phyloP scores from a whole-genome alignment of 352 stramenopile species.

The Stramenopiles sp. region DNA sequence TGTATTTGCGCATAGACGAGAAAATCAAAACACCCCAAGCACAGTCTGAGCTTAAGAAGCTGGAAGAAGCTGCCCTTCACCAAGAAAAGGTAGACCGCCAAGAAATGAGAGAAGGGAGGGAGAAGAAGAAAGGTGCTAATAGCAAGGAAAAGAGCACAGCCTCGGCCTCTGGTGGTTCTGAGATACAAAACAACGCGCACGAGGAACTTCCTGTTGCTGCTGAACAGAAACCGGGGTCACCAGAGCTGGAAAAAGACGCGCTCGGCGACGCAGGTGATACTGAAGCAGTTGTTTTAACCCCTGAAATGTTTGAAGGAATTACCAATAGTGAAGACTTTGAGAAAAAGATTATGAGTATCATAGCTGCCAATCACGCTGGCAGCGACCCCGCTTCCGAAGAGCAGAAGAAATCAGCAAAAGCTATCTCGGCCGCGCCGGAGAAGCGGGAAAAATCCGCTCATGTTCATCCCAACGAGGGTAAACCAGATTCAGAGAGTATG shows the following conservation, averaged over 20 bases:
- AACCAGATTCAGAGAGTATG: no score
- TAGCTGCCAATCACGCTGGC: neutral
- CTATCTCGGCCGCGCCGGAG: neutral
- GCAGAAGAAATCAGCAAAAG: neutral
- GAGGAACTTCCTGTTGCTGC: neutral
- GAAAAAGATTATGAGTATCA: neutral
- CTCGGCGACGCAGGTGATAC: neutral
- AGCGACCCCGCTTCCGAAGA: neutral
- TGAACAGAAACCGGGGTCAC: constrained; percentile 9
- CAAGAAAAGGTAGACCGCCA: neutral
- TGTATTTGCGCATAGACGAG: neutral
- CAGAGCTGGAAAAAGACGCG: no score
- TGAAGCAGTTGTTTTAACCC: neutral
- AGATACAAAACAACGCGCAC: neutral
- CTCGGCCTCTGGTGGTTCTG: no score
- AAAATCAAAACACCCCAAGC: neutral
- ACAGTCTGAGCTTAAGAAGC: neutral
- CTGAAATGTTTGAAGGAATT: neutral
- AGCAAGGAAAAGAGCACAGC: neutral
- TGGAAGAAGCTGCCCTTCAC: neutral
- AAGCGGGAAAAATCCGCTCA: neutral
- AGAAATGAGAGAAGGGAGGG: neutral
- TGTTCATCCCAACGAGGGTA: no score
- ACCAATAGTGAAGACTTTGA: neutral
- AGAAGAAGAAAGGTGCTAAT: neutral